Percentiles rank a stretch among this genome's conserved stretches.
Evolutionary conservation across 139 green algal genomes (phyloP).

Genomic region (Asterochloris erici): DNA sequence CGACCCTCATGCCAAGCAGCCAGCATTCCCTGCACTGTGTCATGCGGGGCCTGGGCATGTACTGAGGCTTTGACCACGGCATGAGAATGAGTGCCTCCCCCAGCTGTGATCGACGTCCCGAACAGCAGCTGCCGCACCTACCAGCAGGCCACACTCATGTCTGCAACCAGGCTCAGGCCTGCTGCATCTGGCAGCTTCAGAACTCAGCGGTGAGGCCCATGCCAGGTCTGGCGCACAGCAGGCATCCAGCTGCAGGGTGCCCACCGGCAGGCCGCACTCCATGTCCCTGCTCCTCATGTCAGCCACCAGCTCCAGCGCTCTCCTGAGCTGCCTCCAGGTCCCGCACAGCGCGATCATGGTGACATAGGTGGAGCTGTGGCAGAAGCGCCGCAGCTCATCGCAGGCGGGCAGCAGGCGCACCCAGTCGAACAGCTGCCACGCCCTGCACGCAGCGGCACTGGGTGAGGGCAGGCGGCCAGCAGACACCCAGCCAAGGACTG

Average conservation of each 20-base stretch:
- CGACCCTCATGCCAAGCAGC: no score
- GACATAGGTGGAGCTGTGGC: conserved; percentile 43
- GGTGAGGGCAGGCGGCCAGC: background rate
- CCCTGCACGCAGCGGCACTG: conserved; percentile 13
- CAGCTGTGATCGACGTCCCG: no score
- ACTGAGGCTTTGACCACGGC: no score
- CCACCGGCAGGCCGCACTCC: conserved; percentile 33
- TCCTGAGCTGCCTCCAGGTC: conserved; percentile 61
- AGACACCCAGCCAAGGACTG: background rate
- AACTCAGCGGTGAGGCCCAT: background rate
- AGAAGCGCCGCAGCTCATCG: conserved; percentile 38
- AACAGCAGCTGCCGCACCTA: no score
- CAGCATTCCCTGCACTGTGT: no score
- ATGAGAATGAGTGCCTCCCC: no score
- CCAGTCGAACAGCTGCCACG: conserved; percentile 65
- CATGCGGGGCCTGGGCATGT: no score
- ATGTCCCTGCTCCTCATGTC: conserved; percentile 65
- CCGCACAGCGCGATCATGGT: conserved; percentile 62
- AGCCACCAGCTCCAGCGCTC: conserved; percentile 66
- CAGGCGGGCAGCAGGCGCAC: conserved; percentile 30
- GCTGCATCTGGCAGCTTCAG: background rate
- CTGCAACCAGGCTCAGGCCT: no score
- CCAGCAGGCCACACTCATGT: no score
- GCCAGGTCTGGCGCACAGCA: background rate
- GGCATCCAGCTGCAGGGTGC: conserved; percentile 4